Conservation (phyloP, 2,329 filamentous ascomycete genomes). For the Trichoderma atrobrunneum region DNA sequence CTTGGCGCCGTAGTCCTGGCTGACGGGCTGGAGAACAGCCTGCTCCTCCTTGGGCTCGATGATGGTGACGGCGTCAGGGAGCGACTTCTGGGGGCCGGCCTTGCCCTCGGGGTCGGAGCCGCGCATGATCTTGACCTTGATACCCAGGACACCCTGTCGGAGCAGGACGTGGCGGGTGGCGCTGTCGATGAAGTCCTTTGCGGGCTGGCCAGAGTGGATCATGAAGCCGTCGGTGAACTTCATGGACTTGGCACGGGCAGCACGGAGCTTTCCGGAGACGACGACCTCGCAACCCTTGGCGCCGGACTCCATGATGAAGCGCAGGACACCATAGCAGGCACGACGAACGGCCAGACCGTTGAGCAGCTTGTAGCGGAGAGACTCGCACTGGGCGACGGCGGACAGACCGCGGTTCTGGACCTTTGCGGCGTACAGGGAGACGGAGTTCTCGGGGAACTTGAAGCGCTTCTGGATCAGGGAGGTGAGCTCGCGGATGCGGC, state of each 20-base stretch:
- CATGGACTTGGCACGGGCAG: slow-evolving; percentile 99
- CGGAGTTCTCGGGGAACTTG: slow-evolving; percentile 99
- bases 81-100: slow-evolving; percentile 92
- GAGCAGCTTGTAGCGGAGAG: slow-evolving; percentile 99
- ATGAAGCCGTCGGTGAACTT: slow-evolving; percentile 99
- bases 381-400: slow-evolving; percentile 99
- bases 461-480: slow-evolving; percentile 99
- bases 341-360: slow-evolving; percentile 98
- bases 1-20: slow-evolving; percentile 99
- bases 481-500: slow-evolving; percentile 99
- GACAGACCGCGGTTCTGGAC: slow-evolving; percentile 99
- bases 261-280: slow-evolving; percentile 97
- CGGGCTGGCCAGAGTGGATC: slow-evolving; percentile 99
- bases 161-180: slow-evolving; percentile 99
- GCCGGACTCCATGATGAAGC: slow-evolving; percentile 99
- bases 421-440: slow-evolving; percentile 99
- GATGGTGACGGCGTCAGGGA: slow-evolving; percentile 98
- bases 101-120: slow-evolving; percentile 99
- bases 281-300: slow-evolving; percentile 99
- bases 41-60: slow-evolving; percentile 99
- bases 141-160: slow-evolving; percentile 98
- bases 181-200: slow-evolving; percentile 98
- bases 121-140: slow-evolving; percentile 99
- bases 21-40: slow-evolving; percentile 88
- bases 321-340: slow-evolving; percentile 99